Base-by-base conservation (phyloP, 805 yeast genomes). In the Helenozyma rhizophorensis region DNA sequence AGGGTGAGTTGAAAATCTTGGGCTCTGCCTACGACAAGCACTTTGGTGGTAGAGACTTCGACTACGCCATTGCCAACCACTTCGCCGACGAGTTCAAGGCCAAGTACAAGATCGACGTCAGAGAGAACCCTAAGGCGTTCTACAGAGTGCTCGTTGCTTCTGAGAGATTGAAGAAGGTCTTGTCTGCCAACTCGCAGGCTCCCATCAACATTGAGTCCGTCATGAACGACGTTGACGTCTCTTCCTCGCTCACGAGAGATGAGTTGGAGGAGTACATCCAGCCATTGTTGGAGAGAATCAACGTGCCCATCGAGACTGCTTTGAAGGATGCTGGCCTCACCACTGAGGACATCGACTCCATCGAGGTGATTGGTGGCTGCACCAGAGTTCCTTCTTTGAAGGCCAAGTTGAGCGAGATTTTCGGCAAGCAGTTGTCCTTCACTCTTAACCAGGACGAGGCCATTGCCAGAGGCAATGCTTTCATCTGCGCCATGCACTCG, bases 391-490 rank as follows among this genome's bases (percentile, higher is more conserved):
- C 99, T 60, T 69, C 84, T 35, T 72, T 93, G 60, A 93, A 93
- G 76, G 76, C 80, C 50, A 82, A 76, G 57, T 74, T 93, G 51
- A 50, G 83, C 50, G 84, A 81, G 58, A 72, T 84, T 47, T 87
- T 93, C 60, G 56, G 85, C 62, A 47, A 42, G 48, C 47, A 37
- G 13, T 42, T 93, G 59, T 85, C 96, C 25, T 83, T 84, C 73
- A 94, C 97, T 51, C 78, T 94, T 68, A 93, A 93, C 77, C 97
- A 89, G 72, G 99, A 93, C 61, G 99, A 93, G 76, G 96, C 98
- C 44, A 83, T 90, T 61, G 97, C 98, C 36, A 86, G 90, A 67
- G 99, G 99, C 73, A 95, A 96, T 54, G 96, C 98, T 30, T 93
- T 93, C 40, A 84, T 93, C 56, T 93, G 98, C 67, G 99, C 98